Conservation (phyloP, 2,329 filamentous ascomycete species). For the Penicillium sp. region DNA sequence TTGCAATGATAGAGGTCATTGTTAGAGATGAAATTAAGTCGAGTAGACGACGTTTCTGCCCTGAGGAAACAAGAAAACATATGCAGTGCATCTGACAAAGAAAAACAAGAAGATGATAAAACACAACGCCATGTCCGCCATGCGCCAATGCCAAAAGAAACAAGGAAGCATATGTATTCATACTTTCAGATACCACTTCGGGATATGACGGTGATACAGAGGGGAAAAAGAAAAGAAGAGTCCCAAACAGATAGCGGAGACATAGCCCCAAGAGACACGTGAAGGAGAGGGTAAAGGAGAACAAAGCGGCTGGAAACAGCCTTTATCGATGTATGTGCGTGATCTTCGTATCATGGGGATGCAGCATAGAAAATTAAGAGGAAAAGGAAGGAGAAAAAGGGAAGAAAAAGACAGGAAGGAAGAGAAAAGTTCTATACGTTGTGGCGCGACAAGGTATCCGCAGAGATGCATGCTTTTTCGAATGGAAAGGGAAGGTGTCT, state of each 20-base stretch:
- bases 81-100: constrained; percentile 6
- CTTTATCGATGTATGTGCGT: constrained; percentile 21
- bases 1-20: not conserved
- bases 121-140: constrained; percentile 19
- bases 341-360: constrained; percentile 13
- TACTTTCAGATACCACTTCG: constrained; percentile 11
- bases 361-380: not conserved
- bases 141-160: constrained; percentile 23
- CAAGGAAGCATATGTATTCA: constrained; percentile 16
- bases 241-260: not conserved
- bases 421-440: constrained; percentile 18
- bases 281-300: not conserved
- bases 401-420: not conserved
- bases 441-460: not conserved
- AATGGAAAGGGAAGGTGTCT: not conserved
- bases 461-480: not conserved
- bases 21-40: not conserved
- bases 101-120: not conserved
- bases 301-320: not conserved
- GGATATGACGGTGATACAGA: constrained; percentile 1
- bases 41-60: constrained; percentile 1
- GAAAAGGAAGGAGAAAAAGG: not conserved
- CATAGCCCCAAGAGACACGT: not conserved
- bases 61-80: not conserved
- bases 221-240: not conserved